Evolutionary conservation across 768 basidiomycete genomes (phyloP).

Genomic region (Mycena chlorophos): DNA sequence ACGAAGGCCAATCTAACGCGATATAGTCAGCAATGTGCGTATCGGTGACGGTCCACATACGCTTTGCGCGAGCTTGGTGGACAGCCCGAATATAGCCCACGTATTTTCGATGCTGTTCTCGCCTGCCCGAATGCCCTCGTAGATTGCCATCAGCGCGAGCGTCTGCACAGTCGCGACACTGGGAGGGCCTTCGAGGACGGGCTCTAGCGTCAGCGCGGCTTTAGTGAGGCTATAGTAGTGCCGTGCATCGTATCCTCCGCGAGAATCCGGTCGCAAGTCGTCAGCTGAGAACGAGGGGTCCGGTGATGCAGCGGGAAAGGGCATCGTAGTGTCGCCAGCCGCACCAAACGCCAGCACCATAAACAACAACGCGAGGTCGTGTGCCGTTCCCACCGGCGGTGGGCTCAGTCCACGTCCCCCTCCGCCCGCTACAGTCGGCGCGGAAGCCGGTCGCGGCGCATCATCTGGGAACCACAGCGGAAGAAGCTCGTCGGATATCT

Average conservation of each 20-base stretch:
- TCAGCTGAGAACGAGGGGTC: not conserved
- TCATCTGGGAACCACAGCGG: constrained; percentile 62
- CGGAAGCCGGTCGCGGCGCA: constrained; percentile 33
- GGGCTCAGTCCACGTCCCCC: constrained; percentile 18
- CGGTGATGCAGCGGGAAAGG: constrained; percentile 33
- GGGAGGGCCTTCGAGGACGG: constrained; percentile 68
- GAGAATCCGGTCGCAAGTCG: constrained; percentile 1
- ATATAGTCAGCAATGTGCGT: constrained; percentile 5
- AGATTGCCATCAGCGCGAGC: constrained; percentile 67
- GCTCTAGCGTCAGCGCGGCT: constrained; percentile 64
- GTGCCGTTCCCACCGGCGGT: constrained; percentile 37
- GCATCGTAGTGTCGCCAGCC: constrained; percentile 54
- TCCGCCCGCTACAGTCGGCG: constrained; percentile 1
- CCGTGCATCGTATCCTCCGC: constrained; percentile 31
- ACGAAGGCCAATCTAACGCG: constrained; percentile 65
- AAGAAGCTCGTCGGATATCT: constrained; percentile 65
- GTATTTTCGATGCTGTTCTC: constrained; percentile 72
- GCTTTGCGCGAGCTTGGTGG: constrained; percentile 67
- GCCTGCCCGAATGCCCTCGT: constrained; percentile 63
- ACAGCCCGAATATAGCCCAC: constrained; percentile 66
- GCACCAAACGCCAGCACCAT: constrained; percentile 65
- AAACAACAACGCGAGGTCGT: constrained; percentile 65
- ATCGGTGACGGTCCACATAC: constrained; percentile 40
- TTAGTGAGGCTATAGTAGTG: constrained; percentile 62
- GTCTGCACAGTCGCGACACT: constrained; percentile 71